Conservation (phyloP, 495 filamentous ascomycete genomes). For the Hypoxylon trugodes region DNA sequence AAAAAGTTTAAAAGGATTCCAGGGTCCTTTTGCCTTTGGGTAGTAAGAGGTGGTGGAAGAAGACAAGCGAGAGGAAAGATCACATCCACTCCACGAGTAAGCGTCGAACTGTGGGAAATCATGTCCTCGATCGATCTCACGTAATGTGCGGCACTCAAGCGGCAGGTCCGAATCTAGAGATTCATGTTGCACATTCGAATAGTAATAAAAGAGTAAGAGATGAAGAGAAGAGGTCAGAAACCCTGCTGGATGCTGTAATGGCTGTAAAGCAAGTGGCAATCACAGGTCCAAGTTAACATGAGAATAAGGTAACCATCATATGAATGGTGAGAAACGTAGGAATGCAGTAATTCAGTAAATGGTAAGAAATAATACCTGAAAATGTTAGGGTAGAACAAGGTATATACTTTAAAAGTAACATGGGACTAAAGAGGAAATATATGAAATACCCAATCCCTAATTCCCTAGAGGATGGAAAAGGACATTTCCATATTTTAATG, state of each 20-base stretch:
- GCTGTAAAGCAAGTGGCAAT: conserved; percentile 16
- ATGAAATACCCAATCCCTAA: too few relatives aligned
- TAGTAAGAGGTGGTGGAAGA: neutral
- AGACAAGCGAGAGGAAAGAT: conserved; percentile 5
- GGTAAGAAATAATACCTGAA: neutral
- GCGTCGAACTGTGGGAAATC: conserved; percentile 20
- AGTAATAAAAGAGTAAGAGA: conserved; percentile 13
- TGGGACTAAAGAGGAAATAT: too few relatives aligned
- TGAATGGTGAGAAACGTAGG: conserved; percentile 12
- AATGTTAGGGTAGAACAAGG: too few relatives aligned
- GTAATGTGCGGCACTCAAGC: conserved; percentile 8
- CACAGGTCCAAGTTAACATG: conserved; percentile 2
- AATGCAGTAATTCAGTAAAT: conserved; percentile 24
- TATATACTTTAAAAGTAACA: too few relatives aligned
- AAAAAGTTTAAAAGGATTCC: neutral
- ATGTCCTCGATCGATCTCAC: conserved; percentile 21
- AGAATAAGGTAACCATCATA: neutral
- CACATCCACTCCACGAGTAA: conserved; percentile 15
- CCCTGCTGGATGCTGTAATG: conserved; percentile 19
- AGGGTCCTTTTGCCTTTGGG: neutral
- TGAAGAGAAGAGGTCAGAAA: conserved; percentile 17
- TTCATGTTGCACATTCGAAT: conserved; percentile 9
- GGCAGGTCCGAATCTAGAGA: conserved; percentile 16
- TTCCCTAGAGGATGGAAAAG: conserved; percentile 15
- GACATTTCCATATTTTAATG: conserved; percentile 5